Conservation (phyloP, 805 yeast genomes). For the Kazachstania africana region DNA sequence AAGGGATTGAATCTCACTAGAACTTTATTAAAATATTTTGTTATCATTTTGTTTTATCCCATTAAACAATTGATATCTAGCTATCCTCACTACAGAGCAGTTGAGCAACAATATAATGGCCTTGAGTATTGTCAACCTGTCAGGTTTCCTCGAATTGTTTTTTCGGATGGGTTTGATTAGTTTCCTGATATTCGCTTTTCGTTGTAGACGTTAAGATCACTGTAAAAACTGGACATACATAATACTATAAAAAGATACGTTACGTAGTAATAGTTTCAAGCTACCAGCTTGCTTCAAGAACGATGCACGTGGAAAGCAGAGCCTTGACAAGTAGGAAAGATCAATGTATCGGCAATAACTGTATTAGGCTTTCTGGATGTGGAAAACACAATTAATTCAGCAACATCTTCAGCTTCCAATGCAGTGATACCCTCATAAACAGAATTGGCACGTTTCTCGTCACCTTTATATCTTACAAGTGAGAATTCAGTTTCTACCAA, state of each 20-base stretch:
- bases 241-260: too few relatives aligned
- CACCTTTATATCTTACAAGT: constrained; percentile 48
- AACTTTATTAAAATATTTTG: constrained; percentile 76
- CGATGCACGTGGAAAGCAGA: constrained; percentile 52
- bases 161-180: too few relatives aligned
- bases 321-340: constrained; percentile 82
- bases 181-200: too few relatives aligned
- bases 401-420: constrained; percentile 45
- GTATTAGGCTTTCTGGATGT: constrained; percentile 47
- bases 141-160: too few relatives aligned
- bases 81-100: too few relatives aligned
- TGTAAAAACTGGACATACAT: too few relatives aligned
- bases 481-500: constrained; percentile 61
- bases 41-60: constrained; percentile 75
- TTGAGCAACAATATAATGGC: neutral
- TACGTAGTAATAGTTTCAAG: too few relatives aligned
- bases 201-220: too few relatives aligned
- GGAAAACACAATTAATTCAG: constrained; percentile 48
- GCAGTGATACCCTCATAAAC: constrained; percentile 48
- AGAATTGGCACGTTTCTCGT: constrained; percentile 38
- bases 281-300: too few relatives aligned
- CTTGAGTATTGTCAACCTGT: too few relatives aligned
- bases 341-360: constrained; percentile 61
- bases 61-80: too few relatives aligned
- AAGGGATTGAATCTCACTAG: constrained; percentile 71